Evolutionary conservation across 371 early-diverging fungal species (phyloP), one percentile per base, ranked within the genome.

Genomic region (Phascolomyces articulosus): DNA sequence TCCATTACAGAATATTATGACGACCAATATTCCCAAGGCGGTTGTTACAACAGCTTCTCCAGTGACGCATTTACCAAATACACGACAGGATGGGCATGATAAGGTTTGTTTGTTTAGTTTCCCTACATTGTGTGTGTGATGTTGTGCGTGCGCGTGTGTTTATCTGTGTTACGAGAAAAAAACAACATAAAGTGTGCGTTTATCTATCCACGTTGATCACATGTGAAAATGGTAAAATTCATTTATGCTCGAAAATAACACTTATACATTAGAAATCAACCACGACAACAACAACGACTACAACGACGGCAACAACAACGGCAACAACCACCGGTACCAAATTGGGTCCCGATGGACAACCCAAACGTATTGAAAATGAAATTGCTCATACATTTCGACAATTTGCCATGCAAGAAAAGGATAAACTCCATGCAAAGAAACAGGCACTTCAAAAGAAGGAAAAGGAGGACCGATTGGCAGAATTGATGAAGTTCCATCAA

Each of bases 391-490:
- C 82, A 11, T 91, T 91, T 70, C 80, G 81, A 26, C 79, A 87
- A 56, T 93, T 93, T 73, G 90, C 89, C 4, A 78, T 71, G 29
- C 80, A 80, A n/a, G 93, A 95, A 71, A 91, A 94, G 68, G 92
- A 90, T 62, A 87, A 91, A 31, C 81, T 93, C n/a, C 85, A 90
- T 56, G 90, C 91, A 66, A 88, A 87, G 66, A 91, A 90, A 67
- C 90, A 88, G 68, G 91, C 86, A 16, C 70, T 89, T 47, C 77
- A 78, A 40, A 89, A 91, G 69, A 91, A 87, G 65, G 90, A 90
- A 51, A 91, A 91, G 76, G 87, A 89, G 59, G 87, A 81, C n/a
- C 84, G 90, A 40, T 73, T 95, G 58, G 90, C 90, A 6, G 95
- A 93, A 62, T 77, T 95, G 67, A 89, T 88, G 70, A 85, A 86